These are phyloP conservation scores for Fusarium penzigii DNA, from an alignment of 2,329 filamentous ascomycete species.

Conservation along the genomic window DNA sequence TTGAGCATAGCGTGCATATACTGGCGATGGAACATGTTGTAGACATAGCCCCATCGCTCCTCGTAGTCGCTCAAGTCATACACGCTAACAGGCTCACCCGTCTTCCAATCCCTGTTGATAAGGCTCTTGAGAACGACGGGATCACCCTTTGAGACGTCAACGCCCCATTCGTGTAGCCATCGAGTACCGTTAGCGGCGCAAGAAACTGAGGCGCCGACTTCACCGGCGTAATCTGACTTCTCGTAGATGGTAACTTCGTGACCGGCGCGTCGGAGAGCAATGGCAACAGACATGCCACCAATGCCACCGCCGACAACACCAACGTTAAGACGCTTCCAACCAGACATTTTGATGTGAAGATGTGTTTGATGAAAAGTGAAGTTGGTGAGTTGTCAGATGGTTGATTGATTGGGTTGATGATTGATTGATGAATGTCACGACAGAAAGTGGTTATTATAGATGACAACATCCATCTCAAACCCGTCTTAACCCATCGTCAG, in stretches of 20 bases:
- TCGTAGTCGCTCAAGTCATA: conserved; percentile 67
- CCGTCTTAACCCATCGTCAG: too few relatives aligned
- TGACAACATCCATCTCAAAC: not conserved
- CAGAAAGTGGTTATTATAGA: not conserved
- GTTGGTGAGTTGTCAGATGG: not conserved
- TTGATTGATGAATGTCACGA: not conserved
- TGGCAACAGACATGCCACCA: conserved; percentile 48
- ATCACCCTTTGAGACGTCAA: conserved; percentile 64
- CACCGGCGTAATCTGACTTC: conserved; percentile 64
- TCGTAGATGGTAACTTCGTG: conserved; percentile 64
- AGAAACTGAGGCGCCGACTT: conserved; percentile 67
- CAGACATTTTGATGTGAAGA: conserved; percentile 12
- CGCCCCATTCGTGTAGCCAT: conserved; percentile 69
- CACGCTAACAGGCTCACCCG: conserved; percentile 64
- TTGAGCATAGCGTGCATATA: conserved; percentile 70
- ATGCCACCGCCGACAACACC: conserved; percentile 50
- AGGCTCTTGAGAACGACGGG: conserved; percentile 66
- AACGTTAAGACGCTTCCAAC: conserved; percentile 48
- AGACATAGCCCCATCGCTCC: conserved; percentile 62
- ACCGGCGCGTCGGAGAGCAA: conserved; percentile 48
- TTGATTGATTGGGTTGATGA: not conserved
- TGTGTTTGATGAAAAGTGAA: conserved; percentile 11
- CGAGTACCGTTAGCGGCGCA: conserved; percentile 71
- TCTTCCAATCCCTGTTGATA: conserved; percentile 71
- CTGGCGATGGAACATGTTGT: conserved; percentile 71